phyloP scores from a whole-genome alignment of 2,329 filamentous ascomycete genomes.

The Talaromyces amestolkiae region DNA sequence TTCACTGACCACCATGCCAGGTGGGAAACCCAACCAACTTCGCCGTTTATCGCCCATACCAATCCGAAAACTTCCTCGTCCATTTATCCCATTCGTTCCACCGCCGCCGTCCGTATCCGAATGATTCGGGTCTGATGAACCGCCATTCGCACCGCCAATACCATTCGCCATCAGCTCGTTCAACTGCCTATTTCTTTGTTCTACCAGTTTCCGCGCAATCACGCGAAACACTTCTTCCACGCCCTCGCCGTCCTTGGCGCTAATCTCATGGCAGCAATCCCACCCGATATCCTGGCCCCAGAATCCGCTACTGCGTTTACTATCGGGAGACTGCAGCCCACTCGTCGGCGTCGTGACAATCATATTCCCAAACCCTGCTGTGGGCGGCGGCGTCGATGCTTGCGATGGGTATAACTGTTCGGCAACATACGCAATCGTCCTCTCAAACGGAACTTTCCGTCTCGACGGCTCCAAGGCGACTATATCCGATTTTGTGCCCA shows the following conservation, averaged over 20 bases:
- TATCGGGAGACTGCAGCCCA: constrained; percentile 37
- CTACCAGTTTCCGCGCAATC: constrained; percentile 77
- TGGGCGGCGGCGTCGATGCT: constrained; percentile 65
- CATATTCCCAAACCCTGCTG: constrained; percentile 49
- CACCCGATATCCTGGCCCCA: constrained; percentile 93
- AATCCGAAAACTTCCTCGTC: constrained; percentile 59
- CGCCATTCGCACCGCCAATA: constrained; percentile 39
- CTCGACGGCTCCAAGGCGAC: constrained; percentile 76
- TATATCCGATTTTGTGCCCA: constrained; percentile 90
- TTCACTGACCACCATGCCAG: constrained; percentile 40
- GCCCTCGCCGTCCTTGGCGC: constrained; percentile 87
- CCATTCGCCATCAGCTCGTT: constrained; percentile 23
- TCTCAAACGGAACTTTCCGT: constrained; percentile 87
- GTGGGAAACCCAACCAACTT: constrained; percentile 64
- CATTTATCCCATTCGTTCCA: constrained; percentile 29
- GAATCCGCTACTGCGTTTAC: constrained; percentile 48
- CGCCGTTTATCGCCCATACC: constrained; percentile 61
- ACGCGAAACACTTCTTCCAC: constrained; percentile 96
- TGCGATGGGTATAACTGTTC: constrained; percentile 78
- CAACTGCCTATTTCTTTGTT: constrained; percentile 60
- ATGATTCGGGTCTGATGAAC: constrained; percentile 34
- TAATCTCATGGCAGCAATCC: constrained; percentile 97
- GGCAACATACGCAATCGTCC: constrained; percentile 92
- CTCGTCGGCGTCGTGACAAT: constrained; percentile 21
- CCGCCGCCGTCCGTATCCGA: constrained; percentile 41